Conservation (phyloP, 2,329 filamentous ascomycete genomes). For the Rachicladosporium sp. region DNA sequence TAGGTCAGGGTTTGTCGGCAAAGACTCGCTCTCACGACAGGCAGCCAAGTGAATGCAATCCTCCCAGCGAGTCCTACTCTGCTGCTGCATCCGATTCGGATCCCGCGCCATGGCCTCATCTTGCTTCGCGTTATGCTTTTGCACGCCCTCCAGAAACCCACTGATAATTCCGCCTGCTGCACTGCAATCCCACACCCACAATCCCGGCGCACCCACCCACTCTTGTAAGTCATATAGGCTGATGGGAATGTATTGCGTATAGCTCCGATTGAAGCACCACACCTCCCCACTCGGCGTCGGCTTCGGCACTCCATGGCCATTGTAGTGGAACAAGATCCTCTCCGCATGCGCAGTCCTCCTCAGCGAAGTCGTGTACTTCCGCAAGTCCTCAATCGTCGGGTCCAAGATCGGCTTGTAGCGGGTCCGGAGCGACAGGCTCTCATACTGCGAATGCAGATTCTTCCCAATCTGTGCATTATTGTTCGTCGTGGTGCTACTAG, state of each 20-base stretch:
- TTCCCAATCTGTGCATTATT: constrained; percentile 81
- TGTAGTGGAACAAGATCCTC: constrained; percentile 91
- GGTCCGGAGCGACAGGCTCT: constrained; percentile 87
- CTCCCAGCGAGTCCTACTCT: constrained; percentile 48
- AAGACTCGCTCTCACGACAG: constrained; percentile 77
- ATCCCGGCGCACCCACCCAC: constrained; percentile 88
- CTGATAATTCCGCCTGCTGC: constrained; percentile 90
- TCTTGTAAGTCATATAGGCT: constrained; percentile 89
- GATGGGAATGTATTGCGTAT: constrained; percentile 96
- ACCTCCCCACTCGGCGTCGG: constrained; percentile 93
- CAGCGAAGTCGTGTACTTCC: constrained; percentile 86
- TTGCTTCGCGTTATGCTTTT: constrained; percentile 89
- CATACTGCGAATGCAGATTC: constrained; percentile 89
- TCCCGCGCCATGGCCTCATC: constrained; percentile 63
- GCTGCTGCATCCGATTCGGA: constrained; percentile 32
- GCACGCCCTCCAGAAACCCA: constrained; percentile 88
- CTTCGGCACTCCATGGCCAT: constrained; percentile 95
- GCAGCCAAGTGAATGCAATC: constrained; percentile 89
- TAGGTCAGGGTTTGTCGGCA: constrained; percentile 86
- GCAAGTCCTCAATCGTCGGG: constrained; percentile 91
- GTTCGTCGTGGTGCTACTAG: constrained; percentile 18
- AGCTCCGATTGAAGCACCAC: constrained; percentile 98
- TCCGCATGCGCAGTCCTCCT: constrained; percentile 91
- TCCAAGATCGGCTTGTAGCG: constrained; percentile 95
- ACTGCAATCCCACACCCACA: constrained; percentile 97